Evolutionary conservation across 805 yeast genomes (phyloP), one percentile per base, ranked within the genome.

Genomic region (Wickerhamomyces canadensis): DNA sequence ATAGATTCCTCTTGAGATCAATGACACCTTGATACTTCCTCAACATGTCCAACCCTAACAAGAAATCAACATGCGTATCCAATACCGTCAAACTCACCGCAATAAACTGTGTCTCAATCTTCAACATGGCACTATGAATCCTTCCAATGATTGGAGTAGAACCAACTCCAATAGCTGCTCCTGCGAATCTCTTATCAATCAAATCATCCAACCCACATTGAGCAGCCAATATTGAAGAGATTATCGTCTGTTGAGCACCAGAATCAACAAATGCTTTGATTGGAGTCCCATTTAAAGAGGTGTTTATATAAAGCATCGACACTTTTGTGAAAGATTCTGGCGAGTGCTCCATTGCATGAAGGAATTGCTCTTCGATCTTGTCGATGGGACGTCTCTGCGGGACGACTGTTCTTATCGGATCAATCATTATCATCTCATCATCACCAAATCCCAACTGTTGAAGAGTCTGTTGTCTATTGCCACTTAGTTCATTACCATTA

Each of bases 241-340:
- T 76, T 28, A 93, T 80, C 0, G 98, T 88, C 21, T 77, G 67
- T 58, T 88, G 96, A 0, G 99, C 98, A 3, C 99, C 98, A 0
- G 97, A 78, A 57, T 93, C 99, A 5, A 93, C 95, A 65, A 93
- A 87, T 0, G 98, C 98, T 56, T 85, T 85, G 3, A 88, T 82
- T 17, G 80, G 78, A 32, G 71, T 68, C 1, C 93, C 91, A 52
- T 93, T 89, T 26, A 91, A 81, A 47, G 76, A 80, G 28, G 87
- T 69, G 38, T 78, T 70, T 13, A 93, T 78, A 60, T 81, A 91
- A 27, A 93, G 70, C 96, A 93, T 88, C 23, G 75, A 74, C 4
- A 91, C 94, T 0, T 72, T 61, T 0, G 88, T 80, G 62, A 93
- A 93, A 26, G 84, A 72, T 57, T 93, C 99, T 0, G 99, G 98